Evolutionary conservation across 2,329 filamentous ascomycete species (phyloP).

Genomic region (Neofusicoccum umdonicola): DNA sequence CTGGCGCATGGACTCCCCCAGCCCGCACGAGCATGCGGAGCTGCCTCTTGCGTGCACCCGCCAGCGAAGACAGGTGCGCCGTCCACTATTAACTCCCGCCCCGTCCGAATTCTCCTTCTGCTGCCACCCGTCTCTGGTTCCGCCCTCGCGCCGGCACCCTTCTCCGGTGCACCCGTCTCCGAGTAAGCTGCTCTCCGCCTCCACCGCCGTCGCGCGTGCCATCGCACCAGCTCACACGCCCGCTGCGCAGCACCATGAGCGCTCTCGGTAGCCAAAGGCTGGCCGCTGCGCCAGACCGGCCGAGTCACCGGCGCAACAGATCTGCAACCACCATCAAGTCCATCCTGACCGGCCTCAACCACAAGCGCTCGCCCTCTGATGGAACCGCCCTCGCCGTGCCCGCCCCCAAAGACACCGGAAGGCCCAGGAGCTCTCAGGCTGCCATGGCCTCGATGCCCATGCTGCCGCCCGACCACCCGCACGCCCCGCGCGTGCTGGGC

Average conservation of each 20-base stretch:
- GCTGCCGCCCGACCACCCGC: constrained; percentile 51
- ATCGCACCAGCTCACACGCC: neutral
- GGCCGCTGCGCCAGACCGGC: constrained; percentile 14
- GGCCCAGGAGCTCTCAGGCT: constrained; percentile 18
- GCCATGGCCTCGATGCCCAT: constrained; percentile 35
- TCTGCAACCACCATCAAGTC: constrained; percentile 52
- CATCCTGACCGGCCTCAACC: constrained; percentile 51
- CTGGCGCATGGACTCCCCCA: constrained; percentile 3
- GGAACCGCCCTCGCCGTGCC: constrained; percentile 27
- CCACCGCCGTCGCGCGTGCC: neutral
- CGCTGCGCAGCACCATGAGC: constrained; percentile 1
- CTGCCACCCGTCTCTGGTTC: constrained; percentile 5
- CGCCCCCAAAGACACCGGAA: constrained; percentile 19
- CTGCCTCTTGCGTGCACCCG: constrained; percentile 5
- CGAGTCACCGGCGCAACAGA: constrained; percentile 38
- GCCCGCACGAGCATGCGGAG: constrained; percentile 11
- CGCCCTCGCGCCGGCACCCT: neutral
- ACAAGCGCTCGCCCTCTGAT: constrained; percentile 49
- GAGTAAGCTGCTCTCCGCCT: neutral
- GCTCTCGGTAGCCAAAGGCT: constrained; percentile 5
- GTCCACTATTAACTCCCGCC: neutral
- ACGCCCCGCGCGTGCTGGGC: constrained; percentile 33
- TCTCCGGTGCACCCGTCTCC: constrained; percentile 7
- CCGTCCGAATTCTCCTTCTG: neutral
- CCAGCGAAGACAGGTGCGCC: constrained; percentile 7